phyloP scores from a whole-genome alignment of 1,284 basidiomycete genomes.

The Ustilago lituana region DNA sequence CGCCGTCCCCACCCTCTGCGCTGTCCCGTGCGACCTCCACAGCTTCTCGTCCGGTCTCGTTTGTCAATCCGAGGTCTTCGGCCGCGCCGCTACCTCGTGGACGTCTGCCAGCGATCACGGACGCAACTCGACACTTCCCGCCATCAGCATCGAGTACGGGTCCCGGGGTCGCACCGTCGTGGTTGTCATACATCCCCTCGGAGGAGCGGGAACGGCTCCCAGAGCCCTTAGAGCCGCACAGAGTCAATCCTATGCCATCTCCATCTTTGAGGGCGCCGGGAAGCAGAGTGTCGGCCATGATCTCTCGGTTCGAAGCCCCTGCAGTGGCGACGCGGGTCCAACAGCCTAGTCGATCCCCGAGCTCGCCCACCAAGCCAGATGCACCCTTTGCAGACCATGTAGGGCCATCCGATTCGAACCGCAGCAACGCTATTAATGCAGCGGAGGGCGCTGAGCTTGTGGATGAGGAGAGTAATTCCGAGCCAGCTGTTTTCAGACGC shows the following conservation, averaged over 20 bases:
- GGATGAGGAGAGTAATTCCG: neutral
- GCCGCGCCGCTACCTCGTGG: conserved; percentile 53
- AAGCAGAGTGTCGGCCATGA: conserved; percentile 46
- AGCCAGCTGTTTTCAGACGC: conserved; percentile 22
- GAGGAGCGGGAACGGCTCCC: conserved; percentile 39
- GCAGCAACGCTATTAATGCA: neutral
- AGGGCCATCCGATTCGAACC: neutral
- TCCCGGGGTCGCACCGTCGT: conserved; percentile 27
- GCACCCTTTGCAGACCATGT: neutral
- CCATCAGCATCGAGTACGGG: conserved; percentile 33
- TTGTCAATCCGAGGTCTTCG: conserved; percentile 50
- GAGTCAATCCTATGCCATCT: neutral
- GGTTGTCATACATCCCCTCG: conserved; percentile 45
- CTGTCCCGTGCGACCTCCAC: conserved; percentile 21
- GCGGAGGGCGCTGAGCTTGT: neutral
- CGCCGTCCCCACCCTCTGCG: conserved; percentile 8
- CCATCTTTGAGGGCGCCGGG: conserved; percentile 8
- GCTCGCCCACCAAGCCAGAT: conserved; percentile 9
- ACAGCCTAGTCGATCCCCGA: neutral
- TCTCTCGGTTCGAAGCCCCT: conserved; percentile 35
- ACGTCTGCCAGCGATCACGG: conserved; percentile 55
- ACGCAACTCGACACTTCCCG: conserved; percentile 59
- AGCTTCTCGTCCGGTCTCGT: conserved; percentile 36
- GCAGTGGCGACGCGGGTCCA: conserved; percentile 1
- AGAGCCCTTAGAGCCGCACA: conserved; percentile 30